Evolutionary conservation across 2,329 filamentous ascomycete species (phyloP).

Genomic region (Drechslera avenae): DNA sequence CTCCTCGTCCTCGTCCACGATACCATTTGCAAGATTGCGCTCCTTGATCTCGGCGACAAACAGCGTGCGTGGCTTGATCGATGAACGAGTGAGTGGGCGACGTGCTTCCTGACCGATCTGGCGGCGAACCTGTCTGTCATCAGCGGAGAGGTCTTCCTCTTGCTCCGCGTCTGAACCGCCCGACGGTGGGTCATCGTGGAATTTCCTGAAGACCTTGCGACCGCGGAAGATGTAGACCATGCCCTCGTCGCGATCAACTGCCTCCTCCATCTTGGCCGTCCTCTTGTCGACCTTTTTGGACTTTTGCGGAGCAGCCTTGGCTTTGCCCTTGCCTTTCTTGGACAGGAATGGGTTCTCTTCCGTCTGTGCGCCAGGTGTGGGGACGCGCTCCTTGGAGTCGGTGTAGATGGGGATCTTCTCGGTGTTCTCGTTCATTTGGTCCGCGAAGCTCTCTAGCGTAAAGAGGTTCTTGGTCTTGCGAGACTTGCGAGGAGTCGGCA

Average conservation of each 20-base stretch:
- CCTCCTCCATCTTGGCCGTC: constrained; percentile 66
- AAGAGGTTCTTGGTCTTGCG: constrained; percentile 59
- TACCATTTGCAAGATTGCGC: constrained; percentile 48
- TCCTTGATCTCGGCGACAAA: constrained; percentile 63
- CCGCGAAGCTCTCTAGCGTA: constrained; percentile 45
- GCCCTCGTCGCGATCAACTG: constrained; percentile 69
- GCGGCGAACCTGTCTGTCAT: constrained; percentile 47
- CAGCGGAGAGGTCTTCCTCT: constrained; percentile 37
- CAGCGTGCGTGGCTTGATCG: constrained; percentile 72
- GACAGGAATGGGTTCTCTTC: constrained; percentile 75
- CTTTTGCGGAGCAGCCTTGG: constrained; percentile 57
- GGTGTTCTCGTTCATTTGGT: constrained; percentile 61
- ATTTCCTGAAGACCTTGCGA: constrained; percentile 77
- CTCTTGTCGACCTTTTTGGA: constrained; percentile 59
- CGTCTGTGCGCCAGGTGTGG: constrained; percentile 65
- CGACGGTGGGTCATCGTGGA: constrained; percentile 50
- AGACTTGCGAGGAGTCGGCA: constrained; percentile 65
- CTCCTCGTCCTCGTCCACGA: constrained; percentile 62
- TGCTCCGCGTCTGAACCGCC: constrained; percentile 45
- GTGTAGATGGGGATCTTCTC: constrained; percentile 73
- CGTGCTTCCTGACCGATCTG: constrained; percentile 47
- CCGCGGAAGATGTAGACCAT: constrained; percentile 80
- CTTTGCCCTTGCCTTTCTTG: constrained; percentile 52
- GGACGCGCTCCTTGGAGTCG: constrained; percentile 76
- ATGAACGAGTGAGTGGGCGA: constrained; percentile 67